Percentiles rank a stretch among this genome's conserved stretches.
Evolutionary conservation across 805 yeast species (phyloP).

Genomic region (Saturnispora halmiae): DNA sequence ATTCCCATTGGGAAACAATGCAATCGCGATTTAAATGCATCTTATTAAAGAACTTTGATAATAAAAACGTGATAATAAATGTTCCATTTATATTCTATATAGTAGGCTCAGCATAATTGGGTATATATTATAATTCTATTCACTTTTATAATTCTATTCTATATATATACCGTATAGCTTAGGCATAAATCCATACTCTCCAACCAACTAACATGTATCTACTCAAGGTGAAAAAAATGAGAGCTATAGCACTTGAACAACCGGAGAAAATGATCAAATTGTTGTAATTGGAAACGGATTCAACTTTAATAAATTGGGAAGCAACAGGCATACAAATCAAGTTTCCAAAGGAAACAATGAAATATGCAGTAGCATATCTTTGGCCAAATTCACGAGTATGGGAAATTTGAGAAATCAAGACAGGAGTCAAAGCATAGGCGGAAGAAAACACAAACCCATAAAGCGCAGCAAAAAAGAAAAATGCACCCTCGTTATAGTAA

Average conservation of each 20-base stretch:
- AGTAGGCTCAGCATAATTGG: not conserved
- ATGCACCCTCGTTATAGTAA: conserved; percentile 30
- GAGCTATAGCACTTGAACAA: conserved; percentile 20
- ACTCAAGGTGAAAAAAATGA: conserved; percentile 4
- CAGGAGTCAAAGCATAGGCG: conserved; percentile 53
- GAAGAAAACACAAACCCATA: conserved; percentile 50
- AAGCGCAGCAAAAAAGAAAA: conserved; percentile 41
- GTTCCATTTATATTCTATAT: no score
- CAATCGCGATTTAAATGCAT: conserved; percentile 3
- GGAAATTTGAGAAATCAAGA: conserved; percentile 50
- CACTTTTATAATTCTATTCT: no score
- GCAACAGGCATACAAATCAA: conserved; percentile 40
- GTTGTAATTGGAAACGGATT: conserved; percentile 18
- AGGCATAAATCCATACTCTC: conserved; percentile 25
- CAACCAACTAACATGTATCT: conserved; percentile 14
- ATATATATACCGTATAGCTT: no score
- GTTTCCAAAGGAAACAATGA: conserved; percentile 43
- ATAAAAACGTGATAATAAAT: no score
- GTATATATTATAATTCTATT: no score
- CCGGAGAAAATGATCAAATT: conserved; percentile 24
- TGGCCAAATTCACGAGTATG: conserved; percentile 55
- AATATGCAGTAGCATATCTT: conserved; percentile 60
- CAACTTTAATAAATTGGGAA: conserved; percentile 35
- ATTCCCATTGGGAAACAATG: not conserved
- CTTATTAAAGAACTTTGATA: not conserved